These are phyloP conservation scores for Candida boleticola DNA, from an alignment of 805 yeast species.

Conservation along the genomic window DNA sequence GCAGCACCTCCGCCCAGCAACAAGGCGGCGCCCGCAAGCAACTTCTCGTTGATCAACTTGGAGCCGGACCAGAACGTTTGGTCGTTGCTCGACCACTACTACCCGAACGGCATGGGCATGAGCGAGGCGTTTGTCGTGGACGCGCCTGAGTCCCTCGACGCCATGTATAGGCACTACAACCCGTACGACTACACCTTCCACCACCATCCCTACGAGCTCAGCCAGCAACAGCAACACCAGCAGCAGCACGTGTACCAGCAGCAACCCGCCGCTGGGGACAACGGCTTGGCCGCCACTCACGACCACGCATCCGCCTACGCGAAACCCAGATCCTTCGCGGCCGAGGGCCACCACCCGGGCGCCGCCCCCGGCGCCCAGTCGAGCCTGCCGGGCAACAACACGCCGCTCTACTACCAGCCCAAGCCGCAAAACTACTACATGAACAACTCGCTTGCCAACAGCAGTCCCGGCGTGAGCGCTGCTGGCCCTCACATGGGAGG, in stretches of 20 bases:
- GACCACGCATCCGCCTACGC: neutral
- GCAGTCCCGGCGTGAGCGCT: neutral
- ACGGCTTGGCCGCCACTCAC: neutral
- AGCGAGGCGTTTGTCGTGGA: constrained; percentile 63
- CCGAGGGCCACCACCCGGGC: neutral
- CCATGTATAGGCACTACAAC: neutral
- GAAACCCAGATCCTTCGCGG: neutral
- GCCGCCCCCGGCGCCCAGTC: neutral
- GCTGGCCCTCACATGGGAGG: neutral
- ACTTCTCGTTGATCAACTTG: constrained; percentile 16
- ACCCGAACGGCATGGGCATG: constrained; percentile 67
- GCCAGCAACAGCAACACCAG: constrained; percentile 1
- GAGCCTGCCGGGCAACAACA: neutral
- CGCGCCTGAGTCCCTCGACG: constrained; percentile 23
- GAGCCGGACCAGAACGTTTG: constrained; percentile 66
- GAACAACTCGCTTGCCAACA: constrained; percentile 6
- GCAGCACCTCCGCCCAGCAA: neutral
- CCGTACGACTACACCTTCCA: neutral
- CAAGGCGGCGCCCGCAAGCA: neutral
- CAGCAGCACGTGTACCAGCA: constrained; percentile 4
- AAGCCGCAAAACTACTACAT: constrained; percentile 29
- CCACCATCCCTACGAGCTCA: constrained; percentile 3
- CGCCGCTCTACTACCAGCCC: constrained; percentile 26
- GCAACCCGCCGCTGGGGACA: neutral
- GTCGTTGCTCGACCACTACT: constrained; percentile 55